Percentiles rank a stretch among this genome's conserved stretches.
Evolutionary conservation across 2,329 filamentous ascomycete species (phyloP).

Genomic region (Penicillium decumbens): DNA sequence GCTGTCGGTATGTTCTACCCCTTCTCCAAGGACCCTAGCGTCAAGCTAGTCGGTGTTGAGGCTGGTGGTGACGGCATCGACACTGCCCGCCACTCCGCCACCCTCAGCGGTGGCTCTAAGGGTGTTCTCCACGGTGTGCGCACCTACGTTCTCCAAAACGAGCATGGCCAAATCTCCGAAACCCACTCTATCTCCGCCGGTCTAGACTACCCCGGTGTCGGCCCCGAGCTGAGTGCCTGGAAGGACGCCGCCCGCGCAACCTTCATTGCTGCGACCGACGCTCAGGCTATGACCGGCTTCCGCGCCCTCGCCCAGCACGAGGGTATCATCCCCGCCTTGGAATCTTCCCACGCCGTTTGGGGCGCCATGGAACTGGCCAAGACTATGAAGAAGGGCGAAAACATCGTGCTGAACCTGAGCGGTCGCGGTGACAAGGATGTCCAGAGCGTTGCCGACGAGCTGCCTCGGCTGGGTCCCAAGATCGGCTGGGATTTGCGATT

Average conservation of each 20-base stretch:
- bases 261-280: slow-evolving; percentile 87
- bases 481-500: slow-evolving; percentile 70
- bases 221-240: slow-evolving; percentile 86
- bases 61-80: slow-evolving; percentile 90
- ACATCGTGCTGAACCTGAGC: slow-evolving; percentile 89
- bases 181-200: slow-evolving; percentile 96
- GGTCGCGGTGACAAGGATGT: slow-evolving; percentile 97
- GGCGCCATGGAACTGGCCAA: slow-evolving; percentile 87
- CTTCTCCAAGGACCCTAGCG: slow-evolving; percentile 76
- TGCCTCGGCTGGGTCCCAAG: slow-evolving; percentile 80
- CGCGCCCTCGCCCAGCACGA: slow-evolving; percentile 78
- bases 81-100: slow-evolving; percentile 79
- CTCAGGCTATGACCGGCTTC: slow-evolving; percentile 85
- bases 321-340: slow-evolving; percentile 93
- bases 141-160: slow-evolving; percentile 90
- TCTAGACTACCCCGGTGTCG: slow-evolving; percentile 94
- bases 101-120: slow-evolving; percentile 77
- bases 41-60: slow-evolving; percentile 89
- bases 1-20: slow-evolving; percentile 98
- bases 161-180: slow-evolving; percentile 86
- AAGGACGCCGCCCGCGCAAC: slow-evolving; percentile 83
- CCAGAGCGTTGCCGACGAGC: slow-evolving; percentile 91
- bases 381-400: slow-evolving; percentile 81
- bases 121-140: slow-evolving; percentile 93
- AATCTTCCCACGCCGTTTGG: slow-evolving; percentile 87